Conservation (phyloP, 495 filamentous ascomycete species). For the Rhypophila decipiens region DNA sequence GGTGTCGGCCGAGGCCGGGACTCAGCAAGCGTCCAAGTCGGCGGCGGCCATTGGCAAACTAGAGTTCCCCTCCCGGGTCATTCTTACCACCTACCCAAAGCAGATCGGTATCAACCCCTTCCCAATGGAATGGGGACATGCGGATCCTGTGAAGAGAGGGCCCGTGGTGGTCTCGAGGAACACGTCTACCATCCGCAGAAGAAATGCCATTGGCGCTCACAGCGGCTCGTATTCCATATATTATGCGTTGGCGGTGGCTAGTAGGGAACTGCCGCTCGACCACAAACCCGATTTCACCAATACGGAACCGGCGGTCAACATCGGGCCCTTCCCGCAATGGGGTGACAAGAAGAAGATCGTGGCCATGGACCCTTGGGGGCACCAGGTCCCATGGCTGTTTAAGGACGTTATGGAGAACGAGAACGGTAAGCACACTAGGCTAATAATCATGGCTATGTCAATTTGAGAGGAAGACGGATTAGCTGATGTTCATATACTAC, state of each 20-base stretch:
- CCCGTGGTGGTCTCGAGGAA: slow-evolving; percentile 86
- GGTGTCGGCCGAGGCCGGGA: slow-evolving; percentile 26
- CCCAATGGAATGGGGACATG: slow-evolving; percentile 79
- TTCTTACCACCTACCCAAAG: slow-evolving; percentile 82
- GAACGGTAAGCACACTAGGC: slow-evolving; percentile 29
- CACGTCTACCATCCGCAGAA: slow-evolving; percentile 67
- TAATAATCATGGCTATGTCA: not conserved
- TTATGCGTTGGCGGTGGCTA: slow-evolving; percentile 87
- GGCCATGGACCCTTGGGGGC: slow-evolving; percentile 92
- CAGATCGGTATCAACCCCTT: slow-evolving; percentile 91
- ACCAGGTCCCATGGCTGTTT: slow-evolving; percentile 78
- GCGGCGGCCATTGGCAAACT: slow-evolving; percentile 17
- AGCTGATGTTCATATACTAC: not conserved
- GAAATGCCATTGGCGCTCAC: slow-evolving; percentile 81
- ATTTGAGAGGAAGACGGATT: no score
- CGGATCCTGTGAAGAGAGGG: slow-evolving; percentile 67
- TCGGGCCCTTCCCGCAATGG: slow-evolving; percentile 89
- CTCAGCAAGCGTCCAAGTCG: slow-evolving; percentile 14
- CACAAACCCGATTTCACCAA: slow-evolving; percentile 91
- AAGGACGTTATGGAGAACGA: slow-evolving; percentile 62
- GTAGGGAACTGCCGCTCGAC: slow-evolving; percentile 75
- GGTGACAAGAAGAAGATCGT: slow-evolving; percentile 90
- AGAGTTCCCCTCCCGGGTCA: slow-evolving; percentile 26
- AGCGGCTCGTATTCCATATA: slow-evolving; percentile 98
- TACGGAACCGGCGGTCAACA: slow-evolving; percentile 80